Percentiles rank a stretch among this genome's conserved stretches.
phyloP scores from a whole-genome alignment of 1,284 basidiomycete species.

The Trametes hirsuta region DNA sequence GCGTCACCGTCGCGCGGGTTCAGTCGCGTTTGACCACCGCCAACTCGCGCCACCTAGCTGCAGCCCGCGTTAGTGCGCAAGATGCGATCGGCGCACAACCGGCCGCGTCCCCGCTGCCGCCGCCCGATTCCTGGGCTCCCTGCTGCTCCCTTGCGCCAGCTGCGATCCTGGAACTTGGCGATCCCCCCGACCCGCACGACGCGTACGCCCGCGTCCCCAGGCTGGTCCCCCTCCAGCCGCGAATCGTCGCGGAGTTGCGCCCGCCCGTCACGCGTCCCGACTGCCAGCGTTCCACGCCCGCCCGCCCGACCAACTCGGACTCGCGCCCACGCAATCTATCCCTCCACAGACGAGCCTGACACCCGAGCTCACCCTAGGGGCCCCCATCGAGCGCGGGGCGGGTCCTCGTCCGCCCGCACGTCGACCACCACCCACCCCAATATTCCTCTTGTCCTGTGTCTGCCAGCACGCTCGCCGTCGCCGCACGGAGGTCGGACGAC shows the following conservation, averaged over 20 bases:
- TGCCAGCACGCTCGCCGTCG: background rate
- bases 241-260: conserved; percentile 10
- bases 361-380: too few relatives aligned
- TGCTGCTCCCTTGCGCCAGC: too few relatives aligned
- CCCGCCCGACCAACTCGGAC: too few relatives aligned
- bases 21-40: background rate
- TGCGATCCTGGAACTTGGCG: too few relatives aligned
- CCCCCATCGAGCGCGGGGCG: background rate
- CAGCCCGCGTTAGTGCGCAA: background rate
- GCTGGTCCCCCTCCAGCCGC: background rate
- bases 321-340: too few relatives aligned
- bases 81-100: background rate
- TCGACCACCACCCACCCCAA: too few relatives aligned
- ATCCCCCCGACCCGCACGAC: background rate
- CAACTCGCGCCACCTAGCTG: too few relatives aligned
- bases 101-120: background rate
- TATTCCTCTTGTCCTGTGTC: background rate
- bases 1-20: background rate
- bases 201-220: too few relatives aligned
- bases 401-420: background rate
- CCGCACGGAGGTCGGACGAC: background rate
- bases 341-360: too few relatives aligned
- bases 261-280: background rate
- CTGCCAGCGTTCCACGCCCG: background rate
- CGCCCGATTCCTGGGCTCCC: too few relatives aligned